Percentiles rank a stretch among this genome's conserved stretches.
Conservation (phyloP, 2,329 filamentous ascomycete species). For the Helotiales sp. region DNA sequence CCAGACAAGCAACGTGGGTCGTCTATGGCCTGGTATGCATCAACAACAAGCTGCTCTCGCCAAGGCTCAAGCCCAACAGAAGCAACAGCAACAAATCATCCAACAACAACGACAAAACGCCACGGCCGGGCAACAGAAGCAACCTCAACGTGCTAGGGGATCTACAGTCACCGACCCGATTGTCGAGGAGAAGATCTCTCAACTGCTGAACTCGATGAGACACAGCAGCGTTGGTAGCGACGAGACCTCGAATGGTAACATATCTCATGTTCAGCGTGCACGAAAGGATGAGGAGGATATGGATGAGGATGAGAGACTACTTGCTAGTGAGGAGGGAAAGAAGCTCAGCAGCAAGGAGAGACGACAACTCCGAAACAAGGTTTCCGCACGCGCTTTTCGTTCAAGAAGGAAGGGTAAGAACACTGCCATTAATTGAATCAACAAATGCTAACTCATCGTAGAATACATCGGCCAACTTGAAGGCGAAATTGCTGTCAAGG, state of each 20-base stretch:
- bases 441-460: slow-evolving; percentile 60
- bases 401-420: slow-evolving; percentile 94
- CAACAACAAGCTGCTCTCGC: slow-evolving; percentile 82
- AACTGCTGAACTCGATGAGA: slow-evolving; percentile 90
- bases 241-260: slow-evolving; percentile 49
- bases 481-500: slow-evolving; percentile 81
- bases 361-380: slow-evolving; percentile 97
- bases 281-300: slow-evolving; percentile 98
- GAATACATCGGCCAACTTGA: slow-evolving; percentile 98
- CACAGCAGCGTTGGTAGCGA: slow-evolving; percentile 63
- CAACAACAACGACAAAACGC: slow-evolving; percentile 57
- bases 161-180: slow-evolving; percentile 63
- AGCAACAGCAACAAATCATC: slow-evolving; percentile 66
- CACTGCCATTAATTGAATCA: background rate
- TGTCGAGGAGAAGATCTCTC: slow-evolving; percentile 91
- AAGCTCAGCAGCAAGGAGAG: slow-evolving; percentile 98
- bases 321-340: slow-evolving; percentile 98
- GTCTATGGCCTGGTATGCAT: slow-evolving; percentile 93
- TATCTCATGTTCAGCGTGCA: slow-evolving; percentile 72
- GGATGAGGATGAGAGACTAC: slow-evolving; percentile 93
- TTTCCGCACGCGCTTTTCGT: slow-evolving; percentile 95
- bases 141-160: slow-evolving; percentile 46
- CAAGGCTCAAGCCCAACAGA: slow-evolving; percentile 73
- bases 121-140: slow-evolving; percentile 50
- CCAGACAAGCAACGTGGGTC: slow-evolving; percentile 64